Evolutionary conservation across 2,329 filamentous ascomycete species (phyloP).

Genomic region (Neofusicoccum laricinum): DNA sequence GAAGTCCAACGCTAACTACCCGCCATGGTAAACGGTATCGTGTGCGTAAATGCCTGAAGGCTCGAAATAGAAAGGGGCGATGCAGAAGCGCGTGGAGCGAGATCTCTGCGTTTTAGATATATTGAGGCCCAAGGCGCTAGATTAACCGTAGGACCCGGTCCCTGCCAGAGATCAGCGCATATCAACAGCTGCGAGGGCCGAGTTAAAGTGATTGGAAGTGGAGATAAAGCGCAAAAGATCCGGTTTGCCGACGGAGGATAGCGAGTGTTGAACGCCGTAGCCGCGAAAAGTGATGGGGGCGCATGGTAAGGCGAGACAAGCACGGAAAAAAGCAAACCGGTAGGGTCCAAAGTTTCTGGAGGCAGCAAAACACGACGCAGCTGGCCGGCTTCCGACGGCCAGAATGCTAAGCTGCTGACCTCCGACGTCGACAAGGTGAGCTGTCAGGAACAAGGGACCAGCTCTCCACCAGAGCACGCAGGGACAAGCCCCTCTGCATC

Average conservation of each 20-base stretch:
- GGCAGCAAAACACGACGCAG: not conserved
- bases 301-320: not conserved
- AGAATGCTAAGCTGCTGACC: not conserved
- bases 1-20: not conserved
- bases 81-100: not conserved
- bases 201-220: not conserved
- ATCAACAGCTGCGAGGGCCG: not conserved
- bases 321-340: not conserved
- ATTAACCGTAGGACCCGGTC: not conserved
- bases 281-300: not conserved
- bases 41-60: not conserved
- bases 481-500: conserved; percentile 5
- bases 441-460: not conserved
- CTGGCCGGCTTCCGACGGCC: not conserved
- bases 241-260: not conserved
- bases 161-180: conserved; percentile 1
- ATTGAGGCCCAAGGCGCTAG: not conserved
- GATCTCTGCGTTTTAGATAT: not conserved
- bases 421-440: not conserved
- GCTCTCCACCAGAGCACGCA: not conserved
- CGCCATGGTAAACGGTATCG: not conserved
- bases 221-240: not conserved
- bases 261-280: not conserved
- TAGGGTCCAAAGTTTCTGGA: not conserved
- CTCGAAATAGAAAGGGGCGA: not conserved